Base-by-base conservation (phyloP, 805 yeast genomes). In the Starmerella sp. region DNA sequence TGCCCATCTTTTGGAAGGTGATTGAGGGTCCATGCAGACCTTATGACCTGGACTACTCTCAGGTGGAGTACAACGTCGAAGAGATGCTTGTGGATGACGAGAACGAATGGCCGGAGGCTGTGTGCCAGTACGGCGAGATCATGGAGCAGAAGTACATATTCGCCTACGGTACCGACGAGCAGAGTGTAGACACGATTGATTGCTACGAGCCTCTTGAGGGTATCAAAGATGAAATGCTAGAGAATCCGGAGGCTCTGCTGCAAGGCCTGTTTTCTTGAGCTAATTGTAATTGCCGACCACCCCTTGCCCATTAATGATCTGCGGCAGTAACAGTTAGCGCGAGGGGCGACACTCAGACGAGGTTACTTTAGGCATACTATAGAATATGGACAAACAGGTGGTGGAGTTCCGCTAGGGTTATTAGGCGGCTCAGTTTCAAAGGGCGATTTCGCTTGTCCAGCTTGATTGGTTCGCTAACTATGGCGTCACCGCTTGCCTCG, bases 1-100 rank as follows among this genome's bases (percentile, higher is more conserved):
- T 32, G 15, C 57, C 60, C 22, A 39, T 59, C 11, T 59, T 48
- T 49, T 59, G 62, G 62, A 55, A 51, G 22, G 57, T 59, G 17
- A 38, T 48, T 9, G 54, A 54, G 31, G 62, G 60, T 22, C 22
- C 29, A 8, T 59, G 62, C 30, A 17, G 36, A 3, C 28, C 8
- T 3, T 32, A 41, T 42, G 60, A 59, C 43, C 54, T 43, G 14
- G 53, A 59, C 32, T 59, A 17, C 55, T 56, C 54, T 5, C 13
- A 13, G 6, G 49, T 57, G 8, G 51, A 52, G 30, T n/a, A 5
- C 15, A 31, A 48, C n/a, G 43, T 57, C 8, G 58, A 59, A 48
- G 39, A 17, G 14, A 5, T 48, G 17, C 43, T 57, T 29, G 36
- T 38, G 4, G 55, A 51, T 7, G 15, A n/a, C 13, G 47, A 36